Evolutionary conservation across 1,139 yeast genomes (phyloP).

Genomic region (Trichomonascaceae sp.): DNA sequence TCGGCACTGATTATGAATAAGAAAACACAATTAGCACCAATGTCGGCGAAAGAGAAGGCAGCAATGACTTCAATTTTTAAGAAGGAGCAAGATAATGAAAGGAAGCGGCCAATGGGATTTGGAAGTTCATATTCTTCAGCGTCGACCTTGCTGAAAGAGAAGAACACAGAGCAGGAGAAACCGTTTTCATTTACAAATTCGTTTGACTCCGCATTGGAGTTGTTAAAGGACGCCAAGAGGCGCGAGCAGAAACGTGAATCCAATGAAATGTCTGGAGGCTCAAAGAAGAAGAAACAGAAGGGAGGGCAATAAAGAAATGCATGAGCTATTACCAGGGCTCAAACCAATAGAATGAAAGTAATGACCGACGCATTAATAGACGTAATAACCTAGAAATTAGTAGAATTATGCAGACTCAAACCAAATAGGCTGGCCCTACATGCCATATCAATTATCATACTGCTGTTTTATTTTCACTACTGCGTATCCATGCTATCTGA

Average conservation of each 20-base stretch:
- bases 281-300: background rate
- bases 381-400: too few species aligned
- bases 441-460: background rate
- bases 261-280: background rate
- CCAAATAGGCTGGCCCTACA: too few species aligned
- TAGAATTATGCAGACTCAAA: too few species aligned
- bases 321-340: too few species aligned
- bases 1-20: background rate
- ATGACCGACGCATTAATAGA: too few species aligned
- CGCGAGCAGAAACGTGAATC: background rate
- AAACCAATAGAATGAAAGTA: too few species aligned
- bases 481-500: slow-evolving; percentile 8
- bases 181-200: background rate
- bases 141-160: background rate
- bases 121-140: background rate
- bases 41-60: too few species aligned
- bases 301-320: background rate
- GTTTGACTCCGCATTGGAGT: background rate
- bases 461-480: background rate
- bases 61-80: too few species aligned
- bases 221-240: background rate
- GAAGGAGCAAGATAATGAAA: too few species aligned
- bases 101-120: too few species aligned
- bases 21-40: background rate
- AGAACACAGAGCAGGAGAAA: background rate